phyloP scores from a whole-genome alignment of 768 basidiomycete genomes.

The Galerina marginata region DNA sequence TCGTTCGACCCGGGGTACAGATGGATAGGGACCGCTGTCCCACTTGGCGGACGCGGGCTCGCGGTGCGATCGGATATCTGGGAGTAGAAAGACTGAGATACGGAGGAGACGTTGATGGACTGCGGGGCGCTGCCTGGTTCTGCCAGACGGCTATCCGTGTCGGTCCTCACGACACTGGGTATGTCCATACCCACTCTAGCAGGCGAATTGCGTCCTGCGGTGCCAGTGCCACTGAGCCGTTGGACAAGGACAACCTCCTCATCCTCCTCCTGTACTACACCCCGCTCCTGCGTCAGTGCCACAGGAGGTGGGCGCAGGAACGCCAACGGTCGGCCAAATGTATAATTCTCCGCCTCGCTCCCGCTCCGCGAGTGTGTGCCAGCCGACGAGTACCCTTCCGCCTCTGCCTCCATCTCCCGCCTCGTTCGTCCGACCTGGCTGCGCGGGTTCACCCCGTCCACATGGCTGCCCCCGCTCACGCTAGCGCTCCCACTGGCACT shows the following conservation, averaged over 20 bases:
- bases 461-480: slow-evolving; percentile 10
- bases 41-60: slow-evolving; percentile 17
- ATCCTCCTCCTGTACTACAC: slow-evolving; percentile 18
- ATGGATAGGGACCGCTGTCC: not conserved
- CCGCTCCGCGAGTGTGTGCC: slow-evolving; percentile 54
- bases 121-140: slow-evolving; percentile 15
- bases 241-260: slow-evolving; percentile 17
- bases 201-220: not conserved
- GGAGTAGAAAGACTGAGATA: slow-evolving; percentile 25
- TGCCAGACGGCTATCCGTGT: not conserved
- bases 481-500: slow-evolving; percentile 21
- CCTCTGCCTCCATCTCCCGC: slow-evolving; percentile 20
- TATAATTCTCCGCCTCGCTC: slow-evolving; percentile 70
- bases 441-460: slow-evolving; percentile 16
- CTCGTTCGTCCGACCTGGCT: slow-evolving; percentile 16
- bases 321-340: slow-evolving; percentile 69
- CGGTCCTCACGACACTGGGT: too few relatives aligned
- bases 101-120: slow-evolving; percentile 18
- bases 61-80: slow-evolving; percentile 28
- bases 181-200: not conserved
- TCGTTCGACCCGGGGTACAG: not conserved
- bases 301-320: slow-evolving; percentile 37
- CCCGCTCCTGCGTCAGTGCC: slow-evolving; percentile 26
- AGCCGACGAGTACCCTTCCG: slow-evolving; percentile 37
- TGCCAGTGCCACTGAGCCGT: not conserved